These are phyloP conservation scores for Backusella parvicylindrica DNA, from an alignment of 192 early-diverging fungal genomes.

Conservation along the genomic window DNA sequence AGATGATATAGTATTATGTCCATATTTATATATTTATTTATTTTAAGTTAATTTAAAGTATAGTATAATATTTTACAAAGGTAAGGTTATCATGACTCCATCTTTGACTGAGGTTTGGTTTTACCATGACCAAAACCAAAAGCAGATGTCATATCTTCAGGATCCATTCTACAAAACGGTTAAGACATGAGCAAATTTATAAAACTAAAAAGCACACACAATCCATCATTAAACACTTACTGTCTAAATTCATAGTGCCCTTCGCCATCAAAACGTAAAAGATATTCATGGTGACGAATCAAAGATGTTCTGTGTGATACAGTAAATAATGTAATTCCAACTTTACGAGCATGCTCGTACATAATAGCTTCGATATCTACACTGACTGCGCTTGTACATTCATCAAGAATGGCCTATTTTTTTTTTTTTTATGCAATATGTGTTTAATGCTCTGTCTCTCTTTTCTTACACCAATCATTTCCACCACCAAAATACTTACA, in stretches of 20 bases:
- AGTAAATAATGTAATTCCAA: constrained; percentile 62
- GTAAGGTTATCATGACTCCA: constrained; percentile 18
- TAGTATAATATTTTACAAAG: background rate
- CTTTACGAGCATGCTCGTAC: constrained; percentile 53
- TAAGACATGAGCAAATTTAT: background rate
- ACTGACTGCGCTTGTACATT: constrained; percentile 78
- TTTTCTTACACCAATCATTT: no score
- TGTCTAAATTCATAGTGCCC: constrained; percentile 59
- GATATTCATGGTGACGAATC: constrained; percentile 54
- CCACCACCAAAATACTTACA: constrained; percentile 39
- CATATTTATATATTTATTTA: background rate
- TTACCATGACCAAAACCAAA: constrained; percentile 55
- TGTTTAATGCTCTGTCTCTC: background rate
- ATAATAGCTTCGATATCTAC: constrained; percentile 80
- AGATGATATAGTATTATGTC: background rate
- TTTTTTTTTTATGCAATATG: no score
- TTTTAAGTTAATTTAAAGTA: background rate
- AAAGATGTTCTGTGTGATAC: constrained; percentile 52
- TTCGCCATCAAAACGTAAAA: constrained; percentile 62
- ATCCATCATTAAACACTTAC: constrained; percentile 26
- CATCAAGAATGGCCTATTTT: constrained; percentile 62
- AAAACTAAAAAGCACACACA: background rate
- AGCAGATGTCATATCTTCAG: constrained; percentile 39
- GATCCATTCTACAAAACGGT: constrained; percentile 32
- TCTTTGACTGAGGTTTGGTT: constrained; percentile 34